These are phyloP conservation scores for Pleurozium schreberi DNA, from an alignment of 225 moss, liverwort and hornwort genomes.

Conservation along the genomic window DNA sequence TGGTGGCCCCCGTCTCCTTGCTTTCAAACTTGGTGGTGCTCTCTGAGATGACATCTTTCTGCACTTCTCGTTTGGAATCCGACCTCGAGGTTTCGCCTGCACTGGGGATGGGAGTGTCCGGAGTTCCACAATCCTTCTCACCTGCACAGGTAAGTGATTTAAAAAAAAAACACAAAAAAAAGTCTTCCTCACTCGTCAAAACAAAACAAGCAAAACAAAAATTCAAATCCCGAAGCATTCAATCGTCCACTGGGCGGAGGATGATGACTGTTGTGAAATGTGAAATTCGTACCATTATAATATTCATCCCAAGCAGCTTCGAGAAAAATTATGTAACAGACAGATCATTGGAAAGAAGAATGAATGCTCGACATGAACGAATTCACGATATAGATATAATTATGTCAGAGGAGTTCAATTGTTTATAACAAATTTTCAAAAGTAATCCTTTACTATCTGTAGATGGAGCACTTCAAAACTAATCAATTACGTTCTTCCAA, in stretches of 20 bases:
- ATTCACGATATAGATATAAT: background rate
- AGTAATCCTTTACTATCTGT: background rate
- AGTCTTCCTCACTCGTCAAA: background rate
- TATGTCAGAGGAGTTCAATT: background rate
- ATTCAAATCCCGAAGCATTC: background rate
- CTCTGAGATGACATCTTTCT: conserved; percentile 44
- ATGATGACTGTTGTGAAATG: background rate
- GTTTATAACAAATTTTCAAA: no score
- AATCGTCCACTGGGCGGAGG: background rate
- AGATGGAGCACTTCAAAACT: background rate
- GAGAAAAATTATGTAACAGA: background rate
- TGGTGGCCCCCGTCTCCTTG: background rate
- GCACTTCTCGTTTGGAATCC: conserved; percentile 34
- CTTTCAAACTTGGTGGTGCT: background rate
- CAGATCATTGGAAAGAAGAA: background rate
- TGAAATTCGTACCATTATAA: background rate
- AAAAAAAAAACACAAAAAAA: no score
- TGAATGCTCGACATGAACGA: background rate
- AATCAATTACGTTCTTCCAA: background rate
- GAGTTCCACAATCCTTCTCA: background rate
- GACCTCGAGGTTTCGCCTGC: conserved; percentile 21
- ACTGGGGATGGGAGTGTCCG: background rate
- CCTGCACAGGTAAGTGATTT: background rate
- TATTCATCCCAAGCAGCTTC: background rate
- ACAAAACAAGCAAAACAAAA: background rate